Evolutionary conservation across 2,329 filamentous ascomycete species (phyloP), one percentile per base, ranked within the genome.

Genomic region (Falciphora oryzae): DNA sequence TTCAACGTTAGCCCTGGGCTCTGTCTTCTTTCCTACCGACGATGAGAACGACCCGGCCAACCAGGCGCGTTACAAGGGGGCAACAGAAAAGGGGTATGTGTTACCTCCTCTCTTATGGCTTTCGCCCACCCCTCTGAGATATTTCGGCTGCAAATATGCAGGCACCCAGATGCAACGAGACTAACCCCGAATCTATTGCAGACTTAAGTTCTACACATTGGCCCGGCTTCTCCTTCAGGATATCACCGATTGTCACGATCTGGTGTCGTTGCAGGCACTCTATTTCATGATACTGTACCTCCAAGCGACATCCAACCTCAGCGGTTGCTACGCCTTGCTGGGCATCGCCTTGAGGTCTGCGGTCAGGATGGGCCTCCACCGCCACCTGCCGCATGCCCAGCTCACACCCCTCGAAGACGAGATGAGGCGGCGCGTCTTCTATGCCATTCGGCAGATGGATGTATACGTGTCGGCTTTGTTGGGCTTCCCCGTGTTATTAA

Each of bases 261-360:
- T 94, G 58, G 84, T 82, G 27, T 90, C 90, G 1, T 78, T 94
- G 11, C 91, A 95, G 73, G 86, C 89, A 2, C 81, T 95, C 8
- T 78, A 93, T 27, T 93, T 92, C 73, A 90, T 93, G 83, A 89
- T 93, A 61, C 78, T 94, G 3, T 95, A 93, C 72, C 81, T 94
- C 1, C 91, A 95, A 71, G 87, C 89, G 2, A 91, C 91, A 2
- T 90, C 90, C 13, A 91, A 92, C 72, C 78, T 94, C 35, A 91
- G 88, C 72, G 89, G 87, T 13, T 94, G 91, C 73, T 94, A 94
- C 74, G 86, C 90, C 0, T 93, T 92, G 69, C 83, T 94, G 61
- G 91, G 91, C 8, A 89, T 94, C 70, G 91, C 90, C 2, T 79
- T 93, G 61, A 85, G 90, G 62, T 89, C 89, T 8, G 87, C 89